phyloP scores from a whole-genome alignment of 345 rosid genomes.

The Hibiscus trionum region DNA sequence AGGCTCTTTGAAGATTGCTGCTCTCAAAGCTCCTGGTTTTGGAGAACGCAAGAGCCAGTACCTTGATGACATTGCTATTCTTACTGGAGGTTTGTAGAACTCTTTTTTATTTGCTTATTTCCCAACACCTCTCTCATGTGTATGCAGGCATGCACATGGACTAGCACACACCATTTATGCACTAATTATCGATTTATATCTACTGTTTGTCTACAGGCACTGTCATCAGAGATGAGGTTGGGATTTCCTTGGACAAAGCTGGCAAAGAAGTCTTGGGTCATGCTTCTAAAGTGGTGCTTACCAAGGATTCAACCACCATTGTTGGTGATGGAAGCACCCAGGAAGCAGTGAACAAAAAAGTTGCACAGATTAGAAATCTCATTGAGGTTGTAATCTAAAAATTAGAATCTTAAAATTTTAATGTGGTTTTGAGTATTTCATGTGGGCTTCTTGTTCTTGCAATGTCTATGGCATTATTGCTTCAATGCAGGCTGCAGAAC shows the following conservation, averaged over 20 bases:
- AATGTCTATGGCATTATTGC: background rate
- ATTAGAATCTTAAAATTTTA: too few species aligned
- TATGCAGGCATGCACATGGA: too few species aligned
- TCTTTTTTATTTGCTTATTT: background rate
- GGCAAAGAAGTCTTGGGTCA: slow-evolving; percentile 81
- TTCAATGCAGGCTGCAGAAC: slow-evolving; percentile 64
- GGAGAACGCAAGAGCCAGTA: slow-evolving; percentile 96
- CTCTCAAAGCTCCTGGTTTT: slow-evolving; percentile 95
- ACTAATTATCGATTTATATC: background rate
- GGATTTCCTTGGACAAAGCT: slow-evolving; percentile 90
- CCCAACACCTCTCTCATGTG: background rate
- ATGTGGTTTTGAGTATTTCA: background rate
- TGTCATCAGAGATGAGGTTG: slow-evolving; percentile 89
- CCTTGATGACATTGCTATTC: slow-evolving; percentile 93
- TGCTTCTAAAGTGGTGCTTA: slow-evolving; percentile 90
- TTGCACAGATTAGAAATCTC: slow-evolving; percentile 81
- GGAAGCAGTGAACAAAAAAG: slow-evolving; percentile 86
- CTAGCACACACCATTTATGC: background rate
- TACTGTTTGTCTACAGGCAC: slow-evolving; percentile 41
- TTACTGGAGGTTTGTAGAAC: slow-evolving; percentile 61
- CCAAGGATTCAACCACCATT: slow-evolving; percentile 83
- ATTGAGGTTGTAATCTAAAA: slow-evolving; percentile 47
- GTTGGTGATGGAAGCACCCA: slow-evolving; percentile 99
- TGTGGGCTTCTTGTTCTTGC: background rate
- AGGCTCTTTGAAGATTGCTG: slow-evolving; percentile 90